Evolutionary conservation across 495 filamentous ascomycete species (phyloP), one percentile per base, ranked within the genome.

Genomic region (Penicillium antarcticum): DNA sequence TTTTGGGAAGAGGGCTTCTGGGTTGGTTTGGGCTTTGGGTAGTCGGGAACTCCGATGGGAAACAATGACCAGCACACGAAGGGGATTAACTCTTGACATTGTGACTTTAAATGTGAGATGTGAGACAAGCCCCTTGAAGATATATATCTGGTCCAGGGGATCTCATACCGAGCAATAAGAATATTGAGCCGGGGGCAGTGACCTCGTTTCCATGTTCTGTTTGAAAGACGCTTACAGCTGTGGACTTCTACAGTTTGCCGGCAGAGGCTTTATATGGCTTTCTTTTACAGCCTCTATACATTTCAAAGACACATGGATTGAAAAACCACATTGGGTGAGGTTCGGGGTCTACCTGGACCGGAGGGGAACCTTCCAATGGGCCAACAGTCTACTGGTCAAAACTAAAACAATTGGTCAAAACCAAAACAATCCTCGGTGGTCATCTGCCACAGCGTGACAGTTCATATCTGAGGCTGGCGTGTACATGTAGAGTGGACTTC

Each of bases 11-110:
- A 65, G 40, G 17, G 52, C 56, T 13, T 60, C 60, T n/a, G 62
- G 56, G 3, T 44, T 46, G 35, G 46, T 51, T n/a, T 50, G 54
- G 7, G 56, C 60, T 49, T 55, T 57, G 1, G 38, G 17, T 29
- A 55, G 51, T 14, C 51, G 35, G 2, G 51, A 36, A 29, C 62
- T 65, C 45, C 62, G 48, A 6, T 63, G 60, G 8, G 62, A 65
- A 33, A 65, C 60, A 13, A 65, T 60, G 26, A 60, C 62, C 12
- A 63, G 46, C 1, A 63, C 56, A 46, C 56, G 53, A 16, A 60
- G 56, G 12, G 58, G 61, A 11, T 35, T 40, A 38, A 45, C 26
- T 0, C 53, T 36, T 18, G 36, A 38, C 59, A 65, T 60, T 4
- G 21, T 45, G 36, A 24, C 42, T 56, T 26, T 33, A 7, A 10